A percentile compares a stretch with the other conserved stretches of the same genome.
These are phyloP conservation scores for Macroventuria anomochaeta DNA, from an alignment of 2,329 filamentous ascomycete species.

Conservation along the genomic window DNA sequence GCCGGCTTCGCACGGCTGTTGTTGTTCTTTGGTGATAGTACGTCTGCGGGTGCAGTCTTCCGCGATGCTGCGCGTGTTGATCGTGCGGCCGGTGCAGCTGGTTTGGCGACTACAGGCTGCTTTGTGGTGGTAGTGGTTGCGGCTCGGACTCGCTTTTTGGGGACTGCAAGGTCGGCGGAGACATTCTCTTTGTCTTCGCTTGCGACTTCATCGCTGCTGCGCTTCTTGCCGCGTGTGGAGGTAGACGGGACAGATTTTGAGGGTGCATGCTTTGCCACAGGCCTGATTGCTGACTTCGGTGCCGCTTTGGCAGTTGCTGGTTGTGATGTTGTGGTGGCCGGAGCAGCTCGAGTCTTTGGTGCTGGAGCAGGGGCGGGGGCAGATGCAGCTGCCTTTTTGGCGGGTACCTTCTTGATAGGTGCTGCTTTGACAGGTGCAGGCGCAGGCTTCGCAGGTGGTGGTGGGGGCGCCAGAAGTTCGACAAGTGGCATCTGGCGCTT, in stretches of 20 bases:
- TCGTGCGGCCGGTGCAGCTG: slow-evolving; percentile 19
- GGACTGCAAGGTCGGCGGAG: slow-evolving; percentile 23
- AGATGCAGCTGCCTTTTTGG: slow-evolving; percentile 17
- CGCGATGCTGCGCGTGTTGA: slow-evolving; percentile 35
- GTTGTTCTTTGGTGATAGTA: slow-evolving; percentile 36
- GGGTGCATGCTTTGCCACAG: slow-evolving; percentile 16
- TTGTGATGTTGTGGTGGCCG: slow-evolving; percentile 19
- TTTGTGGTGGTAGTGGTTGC: slow-evolving; percentile 17
- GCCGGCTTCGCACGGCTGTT: slow-evolving; percentile 27
- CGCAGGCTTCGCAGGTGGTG: slow-evolving; percentile 16
- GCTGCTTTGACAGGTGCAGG: slow-evolving; percentile 19
- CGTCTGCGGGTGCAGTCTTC: slow-evolving; percentile 25
- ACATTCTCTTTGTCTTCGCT: slow-evolving; percentile 41
- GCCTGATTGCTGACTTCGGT: slow-evolving; percentile 14
- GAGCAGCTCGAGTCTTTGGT: slow-evolving; percentile 9
- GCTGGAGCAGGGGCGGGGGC: slow-evolving; percentile 4
- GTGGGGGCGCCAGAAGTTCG: slow-evolving; percentile 66
- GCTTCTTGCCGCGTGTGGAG: slow-evolving; percentile 31
- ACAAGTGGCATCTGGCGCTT: slow-evolving; percentile 82
- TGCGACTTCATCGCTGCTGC: slow-evolving; percentile 36
- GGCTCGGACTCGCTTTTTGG: slow-evolving; percentile 30
- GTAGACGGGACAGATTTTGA: slow-evolving; percentile 17
- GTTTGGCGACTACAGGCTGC: slow-evolving; percentile 14
- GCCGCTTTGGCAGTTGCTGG: slow-evolving; percentile 15
- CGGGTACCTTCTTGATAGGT: slow-evolving; percentile 21